Percentiles rank a stretch among this genome's conserved stretches.
These are phyloP conservation scores for Colletotrichum sp. DNA, from an alignment of 2,329 filamentous ascomycete genomes.

Conservation along the genomic window DNA sequence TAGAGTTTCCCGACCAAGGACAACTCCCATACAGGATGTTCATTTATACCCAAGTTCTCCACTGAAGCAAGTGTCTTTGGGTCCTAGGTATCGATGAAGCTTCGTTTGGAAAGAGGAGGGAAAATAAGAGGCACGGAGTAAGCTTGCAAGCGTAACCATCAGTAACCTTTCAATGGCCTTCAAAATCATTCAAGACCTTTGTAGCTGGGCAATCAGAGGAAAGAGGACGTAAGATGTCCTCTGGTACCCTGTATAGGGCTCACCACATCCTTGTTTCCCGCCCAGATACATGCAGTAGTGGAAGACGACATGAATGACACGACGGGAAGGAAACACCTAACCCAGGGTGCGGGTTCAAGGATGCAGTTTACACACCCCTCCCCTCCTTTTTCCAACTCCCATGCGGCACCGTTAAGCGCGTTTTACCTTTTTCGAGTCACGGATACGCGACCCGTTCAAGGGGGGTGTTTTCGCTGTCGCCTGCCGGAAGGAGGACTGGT, in stretches of 20 bases:
- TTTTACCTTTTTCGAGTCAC: not conserved
- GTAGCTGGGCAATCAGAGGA: not conserved
- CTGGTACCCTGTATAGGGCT: not conserved
- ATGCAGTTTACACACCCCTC: not conserved
- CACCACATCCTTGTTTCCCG: not conserved
- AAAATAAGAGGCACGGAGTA: not conserved
- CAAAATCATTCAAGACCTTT: not conserved
- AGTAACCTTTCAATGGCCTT: not conserved
- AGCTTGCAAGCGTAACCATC: not conserved
- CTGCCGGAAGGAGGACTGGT: not conserved
- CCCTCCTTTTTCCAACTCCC: not conserved
- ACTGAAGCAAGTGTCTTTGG: not conserved
- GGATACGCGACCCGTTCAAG: not conserved
- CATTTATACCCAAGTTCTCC: not conserved
- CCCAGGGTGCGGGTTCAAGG: not conserved
- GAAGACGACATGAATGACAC: not conserved
- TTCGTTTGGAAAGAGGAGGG: not conserved
- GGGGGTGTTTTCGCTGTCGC: not conserved
- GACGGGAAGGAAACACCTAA: not conserved
- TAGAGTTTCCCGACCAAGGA: not conserved
- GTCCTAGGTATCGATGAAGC: not conserved
- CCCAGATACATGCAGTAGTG: not conserved
- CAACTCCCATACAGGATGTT: not conserved
- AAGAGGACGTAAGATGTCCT: not conserved
- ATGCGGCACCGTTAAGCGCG: not conserved